phyloP scores from a whole-genome alignment of 208 protist species.

The Acanthamoeba healyi region DNA sequence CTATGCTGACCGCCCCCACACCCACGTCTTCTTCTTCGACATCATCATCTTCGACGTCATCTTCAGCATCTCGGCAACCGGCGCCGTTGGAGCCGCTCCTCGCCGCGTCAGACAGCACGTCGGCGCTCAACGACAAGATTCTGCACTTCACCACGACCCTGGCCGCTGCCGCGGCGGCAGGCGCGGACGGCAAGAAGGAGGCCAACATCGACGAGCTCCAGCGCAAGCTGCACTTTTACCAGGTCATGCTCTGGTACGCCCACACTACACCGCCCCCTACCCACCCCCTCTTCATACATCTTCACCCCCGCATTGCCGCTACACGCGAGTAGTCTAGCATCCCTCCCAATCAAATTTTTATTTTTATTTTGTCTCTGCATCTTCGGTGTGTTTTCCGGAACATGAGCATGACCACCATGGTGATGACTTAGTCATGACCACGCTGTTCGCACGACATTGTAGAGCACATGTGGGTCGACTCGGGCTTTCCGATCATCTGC shows the following conservation, averaged over 20 bases:
- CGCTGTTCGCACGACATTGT: no score
- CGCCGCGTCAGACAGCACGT: background rate
- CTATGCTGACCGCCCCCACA: no score
- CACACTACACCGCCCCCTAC: background rate
- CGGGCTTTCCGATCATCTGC: no score
- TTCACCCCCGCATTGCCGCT: background rate
- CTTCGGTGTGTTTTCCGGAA: no score
- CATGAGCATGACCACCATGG: no score
- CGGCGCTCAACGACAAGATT: background rate
- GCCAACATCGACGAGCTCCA: constrained; percentile 17
- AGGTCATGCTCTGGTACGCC: constrained; percentile 44
- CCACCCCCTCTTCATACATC: background rate
- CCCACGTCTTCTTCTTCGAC: no score
- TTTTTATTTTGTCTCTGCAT: no score
- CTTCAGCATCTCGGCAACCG: background rate
- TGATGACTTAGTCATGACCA: no score
- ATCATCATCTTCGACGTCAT: background rate
- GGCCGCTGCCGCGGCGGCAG: background rate
- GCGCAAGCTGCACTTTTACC: constrained; percentile 26
- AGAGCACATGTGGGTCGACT: no score
- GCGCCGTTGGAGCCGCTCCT: background rate
- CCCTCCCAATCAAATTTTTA: no score
- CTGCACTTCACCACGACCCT: background rate
- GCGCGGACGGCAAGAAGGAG: constrained; percentile 4
- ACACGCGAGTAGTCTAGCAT: no score